Conservation (phyloP, 495 filamentous ascomycete species). For the Neurospora hispaniola region DNA sequence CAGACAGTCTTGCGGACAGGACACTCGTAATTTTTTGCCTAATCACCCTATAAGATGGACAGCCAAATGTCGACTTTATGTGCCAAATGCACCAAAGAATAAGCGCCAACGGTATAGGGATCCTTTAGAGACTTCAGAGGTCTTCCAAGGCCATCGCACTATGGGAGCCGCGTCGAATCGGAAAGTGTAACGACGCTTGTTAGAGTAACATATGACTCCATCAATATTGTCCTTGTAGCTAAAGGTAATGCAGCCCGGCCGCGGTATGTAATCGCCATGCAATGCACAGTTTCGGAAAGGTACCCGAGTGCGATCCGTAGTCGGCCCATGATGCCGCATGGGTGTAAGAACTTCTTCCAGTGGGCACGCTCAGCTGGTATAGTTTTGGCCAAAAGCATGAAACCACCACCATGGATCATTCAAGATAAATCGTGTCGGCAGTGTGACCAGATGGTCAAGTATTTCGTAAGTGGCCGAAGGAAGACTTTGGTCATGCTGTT, state of each 20-base stretch:
- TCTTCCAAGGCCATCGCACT: not conserved
- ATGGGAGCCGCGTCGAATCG: not conserved
- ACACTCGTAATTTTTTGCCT: not conserved
- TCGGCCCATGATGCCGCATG: not conserved
- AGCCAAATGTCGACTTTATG: not conserved
- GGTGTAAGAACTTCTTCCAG: not conserved
- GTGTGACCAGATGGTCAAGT: not conserved
- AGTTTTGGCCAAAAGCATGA: no score
- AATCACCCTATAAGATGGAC: not conserved
- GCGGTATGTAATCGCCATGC: not conserved
- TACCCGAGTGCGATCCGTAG: not conserved
- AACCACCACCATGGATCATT: no score
- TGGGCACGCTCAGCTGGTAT: no score
- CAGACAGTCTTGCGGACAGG: not conserved
- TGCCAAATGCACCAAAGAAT: not conserved
- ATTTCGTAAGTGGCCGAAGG: not conserved
- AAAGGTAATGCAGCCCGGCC: not conserved
- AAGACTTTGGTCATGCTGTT: not conserved
- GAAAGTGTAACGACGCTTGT: not conserved
- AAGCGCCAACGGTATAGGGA: no score
- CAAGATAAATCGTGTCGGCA: no score
- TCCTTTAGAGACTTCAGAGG: not conserved
- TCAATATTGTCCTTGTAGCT: not conserved
- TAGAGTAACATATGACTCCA: not conserved
- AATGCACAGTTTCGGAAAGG: not conserved